Evolutionary conservation across 441 rosid species (phyloP), one percentile per base, ranked within the genome.

Genomic region (Syzygium malaccense): DNA sequence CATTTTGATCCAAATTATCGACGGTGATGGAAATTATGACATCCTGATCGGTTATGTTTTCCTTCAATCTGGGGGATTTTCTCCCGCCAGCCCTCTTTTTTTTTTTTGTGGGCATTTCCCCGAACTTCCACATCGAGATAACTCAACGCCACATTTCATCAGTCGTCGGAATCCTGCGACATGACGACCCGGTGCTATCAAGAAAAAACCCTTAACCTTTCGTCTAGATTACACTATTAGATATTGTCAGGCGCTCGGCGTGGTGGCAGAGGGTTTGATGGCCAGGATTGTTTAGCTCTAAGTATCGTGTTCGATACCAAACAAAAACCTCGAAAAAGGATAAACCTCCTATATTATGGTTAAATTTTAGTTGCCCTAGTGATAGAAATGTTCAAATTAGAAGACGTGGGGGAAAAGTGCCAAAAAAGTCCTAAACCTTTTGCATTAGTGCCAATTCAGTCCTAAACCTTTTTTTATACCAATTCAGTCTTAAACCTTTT

Each of bases 281-380:
- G 41, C 0, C 3, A 3, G 3, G 3, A 32, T 30, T 8, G 13
- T 30, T 30, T 1, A n/a, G 5, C 19, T n/a, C 2, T 1, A 1
- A 62, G 5, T 62, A 4, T 5, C 7, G 7, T 10, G 33, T 62
- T n/a, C 10, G 2, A 6, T 62, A 2, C 17, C 68, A 3, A 62
- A 62, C n/a, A n/a, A n/a, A n/a, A 62, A 14, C 30, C 19, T 15
- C 7, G 7, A n/a, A 62, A 60, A 7, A 3, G 19, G 33, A 62
- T n/a, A 15, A 32, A 17, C 13, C 23, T 32, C 32, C 41, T 30
- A 15, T 55, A 19, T 55, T 18, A 55, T 19, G 57, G 8, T 7
- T 55, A 7, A 55, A 55, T 19, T 55, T 7, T 19, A 55, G 25
- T 66, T 17, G 8, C 17, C 41, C 6, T 30, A 17, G 41, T 1